phyloP scores from a whole-genome alignment of 257 asterid species.

The Agastache rugosa region DNA sequence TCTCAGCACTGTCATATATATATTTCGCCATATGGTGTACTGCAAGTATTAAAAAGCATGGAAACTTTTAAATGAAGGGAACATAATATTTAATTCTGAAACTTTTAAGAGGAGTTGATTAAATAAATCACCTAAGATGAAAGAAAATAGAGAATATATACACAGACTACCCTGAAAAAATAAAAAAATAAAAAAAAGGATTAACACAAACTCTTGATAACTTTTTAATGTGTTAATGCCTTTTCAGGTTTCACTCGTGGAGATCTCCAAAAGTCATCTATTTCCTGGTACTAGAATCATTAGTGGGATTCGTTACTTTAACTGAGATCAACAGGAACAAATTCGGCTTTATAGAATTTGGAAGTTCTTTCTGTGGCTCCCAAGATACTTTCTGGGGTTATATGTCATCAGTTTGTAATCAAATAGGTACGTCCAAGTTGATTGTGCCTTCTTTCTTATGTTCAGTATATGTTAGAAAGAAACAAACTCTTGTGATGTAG shows the following conservation, averaged over 20 bases:
- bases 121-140: too few species aligned
- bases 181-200: too few species aligned
- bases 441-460: conserved; percentile 9
- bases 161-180: too few species aligned
- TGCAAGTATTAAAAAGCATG: too few species aligned
- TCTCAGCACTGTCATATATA: too few species aligned
- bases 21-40: too few species aligned
- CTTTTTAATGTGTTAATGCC: conserved; percentile 34
- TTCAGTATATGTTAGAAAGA: not conserved
- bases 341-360: conserved; percentile 55
- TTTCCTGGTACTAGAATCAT: conserved; percentile 56
- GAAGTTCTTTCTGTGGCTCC: conserved; percentile 65
- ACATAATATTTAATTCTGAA: too few species aligned
- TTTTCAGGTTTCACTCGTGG: conserved; percentile 74
- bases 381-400: conserved; percentile 66
- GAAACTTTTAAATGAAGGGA: too few species aligned
- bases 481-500: not conserved
- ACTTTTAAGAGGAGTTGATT: too few species aligned
- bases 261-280: conserved; percentile 64
- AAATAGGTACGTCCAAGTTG: conserved; percentile 59
- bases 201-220: not conserved
- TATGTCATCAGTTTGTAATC: conserved; percentile 56
- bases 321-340: conserved; percentile 63
- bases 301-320: conserved; percentile 60
- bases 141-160: too few species aligned